These are phyloP conservation scores for Epichloe uncinata DNA, from an alignment of 2,329 filamentous ascomycete genomes.

Conservation along the genomic window DNA sequence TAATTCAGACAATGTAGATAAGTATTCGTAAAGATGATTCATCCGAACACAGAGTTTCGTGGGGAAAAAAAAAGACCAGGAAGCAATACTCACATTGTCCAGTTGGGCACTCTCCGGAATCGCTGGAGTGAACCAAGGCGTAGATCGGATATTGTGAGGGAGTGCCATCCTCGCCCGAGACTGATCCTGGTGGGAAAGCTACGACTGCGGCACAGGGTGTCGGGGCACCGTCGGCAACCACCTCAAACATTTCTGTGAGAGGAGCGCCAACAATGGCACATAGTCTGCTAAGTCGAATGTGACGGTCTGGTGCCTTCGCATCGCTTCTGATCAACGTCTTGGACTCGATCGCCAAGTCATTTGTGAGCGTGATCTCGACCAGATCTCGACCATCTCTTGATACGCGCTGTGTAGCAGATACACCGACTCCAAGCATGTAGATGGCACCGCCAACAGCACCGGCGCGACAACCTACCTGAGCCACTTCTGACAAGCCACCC, in stretches of 20 bases:
- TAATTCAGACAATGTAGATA: slow-evolving; percentile 99
- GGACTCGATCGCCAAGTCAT: slow-evolving; percentile 43
- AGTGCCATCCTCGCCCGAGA: slow-evolving; percentile 21
- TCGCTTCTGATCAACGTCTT: slow-evolving; percentile 36
- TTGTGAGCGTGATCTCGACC: slow-evolving; percentile 39
- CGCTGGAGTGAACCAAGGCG: slow-evolving; percentile 65
- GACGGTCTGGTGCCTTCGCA: slow-evolving; percentile 16
- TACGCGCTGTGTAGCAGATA: slow-evolving; percentile 26
- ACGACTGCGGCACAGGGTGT: slow-evolving; percentile 61
- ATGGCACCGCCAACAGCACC: slow-evolving; percentile 82
- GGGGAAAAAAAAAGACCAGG: slow-evolving; percentile 11
- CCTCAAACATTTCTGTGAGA: slow-evolving; percentile 53
- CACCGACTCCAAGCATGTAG: slow-evolving; percentile 69
- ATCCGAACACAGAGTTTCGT: slow-evolving; percentile 55
- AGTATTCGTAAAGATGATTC: slow-evolving; percentile 71
- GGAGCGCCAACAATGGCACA: slow-evolving; percentile 57
- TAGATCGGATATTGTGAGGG: slow-evolving; percentile 36
- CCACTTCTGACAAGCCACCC: slow-evolving; percentile 78
- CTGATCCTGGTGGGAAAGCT: slow-evolving; percentile 44
- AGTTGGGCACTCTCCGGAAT: slow-evolving; percentile 79
- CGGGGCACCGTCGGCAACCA: slow-evolving; percentile 60
- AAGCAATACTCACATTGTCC: slow-evolving; percentile 68
- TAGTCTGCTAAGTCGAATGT: slow-evolving; percentile 38
- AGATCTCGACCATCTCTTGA: slow-evolving; percentile 12
- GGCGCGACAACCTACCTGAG: slow-evolving; percentile 83